Evolutionary conservation across 1,284 basidiomycete species (phyloP).

Genomic region (Erythrobasidium hasegawianum): DNA sequence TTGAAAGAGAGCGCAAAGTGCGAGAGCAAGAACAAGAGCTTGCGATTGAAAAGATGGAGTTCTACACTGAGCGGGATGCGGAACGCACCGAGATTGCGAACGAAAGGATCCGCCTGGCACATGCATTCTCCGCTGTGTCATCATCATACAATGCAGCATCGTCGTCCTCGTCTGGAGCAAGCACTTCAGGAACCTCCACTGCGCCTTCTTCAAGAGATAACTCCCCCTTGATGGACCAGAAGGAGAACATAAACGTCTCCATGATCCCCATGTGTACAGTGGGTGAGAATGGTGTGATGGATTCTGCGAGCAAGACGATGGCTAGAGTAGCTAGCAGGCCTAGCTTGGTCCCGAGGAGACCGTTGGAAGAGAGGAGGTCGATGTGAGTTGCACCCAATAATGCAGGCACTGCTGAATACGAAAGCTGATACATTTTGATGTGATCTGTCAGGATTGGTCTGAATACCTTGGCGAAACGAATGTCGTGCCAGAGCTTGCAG

Average conservation of each 20-base stretch:
- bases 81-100: conserved; percentile 35
- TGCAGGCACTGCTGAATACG: no score
- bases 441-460: conserved; percentile 29
- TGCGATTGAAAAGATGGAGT: conserved; percentile 33
- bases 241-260: conserved; percentile 26
- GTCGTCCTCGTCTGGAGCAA: conserved; percentile 20
- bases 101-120: conserved; percentile 31
- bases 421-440: no score
- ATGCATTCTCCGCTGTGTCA: conserved; percentile 5
- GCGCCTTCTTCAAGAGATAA: conserved; percentile 27
- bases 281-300: background rate
- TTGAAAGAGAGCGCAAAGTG: conserved; percentile 57
- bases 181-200: conserved; percentile 19
- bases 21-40: conserved; percentile 49
- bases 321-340: conserved; percentile 44
- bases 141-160: conserved; percentile 14
- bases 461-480: conserved; percentile 40
- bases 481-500: conserved; percentile 42
- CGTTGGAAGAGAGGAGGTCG: conserved; percentile 41
- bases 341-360: conserved; percentile 43
- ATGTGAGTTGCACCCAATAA: conserved; percentile 34
- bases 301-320: conserved; percentile 33
- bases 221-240: conserved; percentile 28
- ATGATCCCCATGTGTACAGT: conserved; percentile 28
- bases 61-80: conserved; percentile 36